Percentiles rank a stretch among this genome's conserved stretches.
These are phyloP conservation scores for Termitomyces sp. DNA, from an alignment of 1,284 basidiomycete species.

Conservation along the genomic window DNA sequence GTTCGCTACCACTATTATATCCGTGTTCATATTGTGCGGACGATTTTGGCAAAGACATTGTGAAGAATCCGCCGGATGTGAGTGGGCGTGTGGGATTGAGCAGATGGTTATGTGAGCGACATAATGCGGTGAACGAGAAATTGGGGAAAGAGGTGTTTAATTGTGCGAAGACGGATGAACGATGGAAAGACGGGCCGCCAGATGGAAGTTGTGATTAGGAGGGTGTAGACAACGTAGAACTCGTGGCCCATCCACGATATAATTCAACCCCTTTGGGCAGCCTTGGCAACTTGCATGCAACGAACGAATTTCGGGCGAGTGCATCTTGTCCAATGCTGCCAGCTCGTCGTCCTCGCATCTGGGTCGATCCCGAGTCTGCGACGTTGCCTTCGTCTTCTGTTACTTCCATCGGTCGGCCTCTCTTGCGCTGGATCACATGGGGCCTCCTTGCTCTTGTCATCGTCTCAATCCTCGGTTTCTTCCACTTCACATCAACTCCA, in stretches of 20 bases:
- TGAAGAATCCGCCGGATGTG: constrained; percentile 68
- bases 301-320: background rate
- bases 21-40: constrained; percentile 83
- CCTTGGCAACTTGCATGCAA: constrained; percentile 3
- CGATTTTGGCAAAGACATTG: constrained; percentile 72
- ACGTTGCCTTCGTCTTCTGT: constrained; percentile 1
- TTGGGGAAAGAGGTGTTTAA: constrained; percentile 81
- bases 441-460: constrained; percentile 18
- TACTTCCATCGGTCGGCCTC: constrained; percentile 15
- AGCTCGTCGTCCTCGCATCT: constrained; percentile 15
- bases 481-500: constrained; percentile 2
- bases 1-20: constrained; percentile 76
- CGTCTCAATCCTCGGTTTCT: constrained; percentile 18
- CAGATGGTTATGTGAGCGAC: constrained; percentile 84
- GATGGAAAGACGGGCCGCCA: constrained; percentile 87
- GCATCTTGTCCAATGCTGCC: constrained; percentile 9
- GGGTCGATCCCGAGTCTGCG: constrained; percentile 14
- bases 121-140: constrained; percentile 86
- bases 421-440: constrained; percentile 25
- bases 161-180: constrained; percentile 74
- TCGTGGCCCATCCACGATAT: too few species aligned
- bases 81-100: constrained; percentile 64
- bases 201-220: constrained; percentile 82
- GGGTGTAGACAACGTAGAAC: background rate
- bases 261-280: background rate